Percentiles rank a stretch among this genome's conserved stretches.
Evolutionary conservation across 2,329 filamentous ascomycete species (phyloP).

Genomic region (Chrysoporthe puriensis): DNA sequence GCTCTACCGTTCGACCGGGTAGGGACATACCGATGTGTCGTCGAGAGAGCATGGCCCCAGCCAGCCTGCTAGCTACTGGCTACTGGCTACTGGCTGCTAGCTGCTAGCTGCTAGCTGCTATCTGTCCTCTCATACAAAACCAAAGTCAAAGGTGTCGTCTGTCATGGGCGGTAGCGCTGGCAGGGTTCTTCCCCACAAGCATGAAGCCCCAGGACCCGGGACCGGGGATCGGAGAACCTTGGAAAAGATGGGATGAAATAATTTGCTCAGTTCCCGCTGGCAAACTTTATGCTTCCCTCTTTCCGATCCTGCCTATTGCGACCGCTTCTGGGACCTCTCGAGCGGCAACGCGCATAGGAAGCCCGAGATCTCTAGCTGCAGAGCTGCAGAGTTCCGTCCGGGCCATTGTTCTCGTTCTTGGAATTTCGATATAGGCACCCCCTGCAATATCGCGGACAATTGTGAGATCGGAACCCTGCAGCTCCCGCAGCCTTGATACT

Average conservation of each 20-base stretch:
- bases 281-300: background rate
- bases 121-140: background rate
- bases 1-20: background rate
- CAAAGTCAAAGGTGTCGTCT: background rate
- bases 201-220: conserved; percentile 1
- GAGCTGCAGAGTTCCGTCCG: background rate
- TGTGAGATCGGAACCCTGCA: conserved; percentile 18
- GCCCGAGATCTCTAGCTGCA: background rate
- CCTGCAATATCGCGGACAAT: conserved; percentile 16
- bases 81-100: background rate
- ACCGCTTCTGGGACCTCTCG: background rate
- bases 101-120: background rate
- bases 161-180: background rate
- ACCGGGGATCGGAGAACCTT: background rate
- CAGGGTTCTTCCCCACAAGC: conserved; percentile 11
- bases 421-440: conserved; percentile 9
- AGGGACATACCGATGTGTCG: background rate
- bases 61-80: background rate
- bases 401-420: background rate
- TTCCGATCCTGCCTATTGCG: background rate
- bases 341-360: background rate
- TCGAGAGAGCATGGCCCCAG: background rate
- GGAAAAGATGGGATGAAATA: conserved; percentile 12
- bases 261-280: conserved; percentile 8
- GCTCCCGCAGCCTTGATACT: conserved; percentile 17